phyloP scores from a whole-genome alignment of 1,284 basidiomycete species.

The Naganishia cerealis region DNA sequence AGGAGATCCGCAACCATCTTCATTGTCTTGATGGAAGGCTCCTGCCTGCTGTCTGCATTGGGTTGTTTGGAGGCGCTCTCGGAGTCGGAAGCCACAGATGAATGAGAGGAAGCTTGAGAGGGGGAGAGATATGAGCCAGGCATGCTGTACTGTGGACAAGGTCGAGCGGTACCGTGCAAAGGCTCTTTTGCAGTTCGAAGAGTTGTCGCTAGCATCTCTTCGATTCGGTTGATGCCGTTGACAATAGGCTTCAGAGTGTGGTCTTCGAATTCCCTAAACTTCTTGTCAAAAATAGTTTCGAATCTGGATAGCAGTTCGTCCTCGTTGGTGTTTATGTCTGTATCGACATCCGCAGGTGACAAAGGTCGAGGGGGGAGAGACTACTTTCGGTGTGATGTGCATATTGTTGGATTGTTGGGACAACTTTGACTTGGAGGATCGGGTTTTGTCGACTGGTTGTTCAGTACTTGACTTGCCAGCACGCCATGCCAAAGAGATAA shows the following conservation, averaged over 20 bases:
- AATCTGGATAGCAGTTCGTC: neutral
- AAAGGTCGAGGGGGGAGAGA: neutral
- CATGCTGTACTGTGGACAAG: neutral
- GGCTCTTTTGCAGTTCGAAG: neutral
- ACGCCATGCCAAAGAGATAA: neutral
- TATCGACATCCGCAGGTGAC: neutral
- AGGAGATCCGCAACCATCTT: neutral
- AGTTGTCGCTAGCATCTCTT: neutral
- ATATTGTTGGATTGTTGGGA: neutral
- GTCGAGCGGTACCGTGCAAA: neutral
- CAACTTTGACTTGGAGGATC: neutral
- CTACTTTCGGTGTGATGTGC: neutral
- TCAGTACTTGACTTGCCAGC: neutral
- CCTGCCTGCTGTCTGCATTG: neutral
- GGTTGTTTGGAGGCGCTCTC: neutral
- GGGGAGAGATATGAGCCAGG: neutral
- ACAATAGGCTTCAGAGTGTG: neutral
- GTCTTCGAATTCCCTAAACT: slow-evolving; percentile 4
- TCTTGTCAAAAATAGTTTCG: slow-evolving; percentile 3
- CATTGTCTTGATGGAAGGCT: neutral
- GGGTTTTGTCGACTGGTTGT: neutral
- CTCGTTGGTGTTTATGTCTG: neutral
- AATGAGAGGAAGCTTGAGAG: neutral
- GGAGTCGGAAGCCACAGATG: neutral
- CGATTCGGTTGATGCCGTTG: neutral